These are phyloP conservation scores for Arctium minus DNA, from an alignment of 129 eudicot genomes.

Conservation along the genomic window DNA sequence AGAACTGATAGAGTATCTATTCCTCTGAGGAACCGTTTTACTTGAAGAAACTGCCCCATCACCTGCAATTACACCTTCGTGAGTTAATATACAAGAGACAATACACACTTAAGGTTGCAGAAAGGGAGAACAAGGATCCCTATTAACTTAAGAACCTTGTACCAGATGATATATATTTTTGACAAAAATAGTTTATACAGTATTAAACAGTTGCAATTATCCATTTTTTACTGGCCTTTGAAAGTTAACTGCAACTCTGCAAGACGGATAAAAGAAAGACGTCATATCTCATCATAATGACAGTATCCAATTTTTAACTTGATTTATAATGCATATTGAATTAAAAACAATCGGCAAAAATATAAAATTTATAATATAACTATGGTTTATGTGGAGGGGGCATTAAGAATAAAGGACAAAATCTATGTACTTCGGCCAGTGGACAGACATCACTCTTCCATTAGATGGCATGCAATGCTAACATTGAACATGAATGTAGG, in stretches of 20 bases:
- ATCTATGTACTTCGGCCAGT: background rate
- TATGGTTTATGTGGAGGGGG: background rate
- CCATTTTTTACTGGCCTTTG: background rate
- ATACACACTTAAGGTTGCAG: background rate
- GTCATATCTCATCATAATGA: background rate
- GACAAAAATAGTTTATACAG: background rate
- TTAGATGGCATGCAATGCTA: background rate
- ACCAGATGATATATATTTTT: background rate
- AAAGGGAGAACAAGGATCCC: background rate
- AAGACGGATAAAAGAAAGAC: background rate
- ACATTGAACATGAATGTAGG: background rate
- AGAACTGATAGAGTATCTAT: conserved; percentile 40
- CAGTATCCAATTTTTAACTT: background rate
- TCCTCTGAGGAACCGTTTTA: conserved; percentile 40
- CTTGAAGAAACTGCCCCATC: conserved; percentile 42
- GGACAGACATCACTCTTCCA: background rate
- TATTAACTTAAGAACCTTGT: background rate
- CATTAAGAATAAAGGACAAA: background rate
- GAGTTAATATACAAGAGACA: background rate
- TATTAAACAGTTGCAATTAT: background rate
- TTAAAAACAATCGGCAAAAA: background rate
- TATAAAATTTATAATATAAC: background rate
- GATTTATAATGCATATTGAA: background rate
- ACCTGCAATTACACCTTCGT: conserved; percentile 41
- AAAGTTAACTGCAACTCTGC: background rate